phyloP scores from a whole-genome alignment of 768 basidiomycete genomes.

The Russula compacta region DNA sequence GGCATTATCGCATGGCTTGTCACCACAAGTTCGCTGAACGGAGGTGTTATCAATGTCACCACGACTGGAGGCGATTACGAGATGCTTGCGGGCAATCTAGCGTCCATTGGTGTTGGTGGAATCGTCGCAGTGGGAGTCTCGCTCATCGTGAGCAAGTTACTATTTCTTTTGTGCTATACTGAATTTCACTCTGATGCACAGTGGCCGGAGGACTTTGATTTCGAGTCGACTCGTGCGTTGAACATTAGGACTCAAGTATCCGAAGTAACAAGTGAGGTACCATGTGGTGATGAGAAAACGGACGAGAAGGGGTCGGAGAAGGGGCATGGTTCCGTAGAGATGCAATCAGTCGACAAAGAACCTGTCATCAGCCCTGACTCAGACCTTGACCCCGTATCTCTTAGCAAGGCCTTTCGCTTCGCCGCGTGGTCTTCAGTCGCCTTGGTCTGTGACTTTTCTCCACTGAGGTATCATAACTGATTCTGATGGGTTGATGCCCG shows the following conservation, averaged over 20 bases:
- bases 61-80: constrained; percentile 35
- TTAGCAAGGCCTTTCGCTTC: constrained; percentile 72
- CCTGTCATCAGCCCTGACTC: constrained; percentile 31
- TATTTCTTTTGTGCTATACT: background rate
- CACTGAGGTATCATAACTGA: background rate
- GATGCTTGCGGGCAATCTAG: constrained; percentile 89
- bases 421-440: constrained; percentile 65
- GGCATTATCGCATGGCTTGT: constrained; percentile 83
- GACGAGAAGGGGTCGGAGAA: constrained; percentile 32
- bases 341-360: constrained; percentile 27
- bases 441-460: constrained; percentile 37
- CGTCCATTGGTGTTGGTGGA: constrained; percentile 71
- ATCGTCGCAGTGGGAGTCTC: constrained; percentile 63
- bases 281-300: constrained; percentile 23
- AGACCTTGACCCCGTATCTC: constrained; percentile 54
- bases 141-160: constrained; percentile 39
- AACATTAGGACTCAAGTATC: constrained; percentile 35
- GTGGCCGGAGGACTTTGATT: constrained; percentile 82
- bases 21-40: constrained; percentile 63
- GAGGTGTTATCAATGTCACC: constrained; percentile 60
- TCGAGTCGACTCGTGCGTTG: constrained; percentile 68
- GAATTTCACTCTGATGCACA: constrained; percentile 22
- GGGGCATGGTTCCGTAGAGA: constrained; percentile 24
- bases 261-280: constrained; percentile 17
- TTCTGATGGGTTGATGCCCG: background rate